A percentile compares a stretch with the other conserved stretches of the same genome.
Evolutionary conservation across 2,329 filamentous ascomycete genomes (phyloP).

Genomic region (Talaromyces sp.): DNA sequence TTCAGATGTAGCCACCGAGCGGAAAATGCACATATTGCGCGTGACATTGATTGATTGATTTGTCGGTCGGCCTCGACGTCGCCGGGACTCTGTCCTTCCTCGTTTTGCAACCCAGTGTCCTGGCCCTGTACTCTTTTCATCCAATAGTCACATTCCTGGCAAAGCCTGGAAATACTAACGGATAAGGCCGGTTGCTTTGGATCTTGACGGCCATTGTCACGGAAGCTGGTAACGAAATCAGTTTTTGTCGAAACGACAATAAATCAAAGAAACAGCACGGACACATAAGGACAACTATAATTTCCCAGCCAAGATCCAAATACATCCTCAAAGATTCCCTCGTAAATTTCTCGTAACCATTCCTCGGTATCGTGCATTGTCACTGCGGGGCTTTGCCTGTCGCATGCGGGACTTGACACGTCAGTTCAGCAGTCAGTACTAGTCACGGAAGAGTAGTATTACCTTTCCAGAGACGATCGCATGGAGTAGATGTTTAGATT

Average conservation of each 20-base stretch:
- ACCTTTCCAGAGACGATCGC: conserved; percentile 3
- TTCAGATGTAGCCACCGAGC: conserved; percentile 26
- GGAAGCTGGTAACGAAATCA: neutral
- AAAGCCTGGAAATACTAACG: conserved; percentile 19
- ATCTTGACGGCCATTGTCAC: conserved; percentile 6
- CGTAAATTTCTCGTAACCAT: conserved; percentile 29
- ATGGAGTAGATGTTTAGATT: neutral
- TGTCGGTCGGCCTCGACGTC: conserved; percentile 17
- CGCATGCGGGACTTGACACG: neutral
- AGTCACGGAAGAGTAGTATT: neutral
- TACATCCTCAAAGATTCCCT: conserved; percentile 35
- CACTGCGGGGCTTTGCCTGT: neutral
- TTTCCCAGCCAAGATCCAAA: conserved; percentile 43
- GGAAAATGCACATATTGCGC: conserved; percentile 25
- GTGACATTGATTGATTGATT: conserved; percentile 24
- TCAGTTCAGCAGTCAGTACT: neutral
- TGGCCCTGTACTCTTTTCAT: conserved; percentile 29
- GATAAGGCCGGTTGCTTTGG: conserved; percentile 12
- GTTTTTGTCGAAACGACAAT: conserved; percentile 2
- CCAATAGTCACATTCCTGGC: conserved; percentile 28
- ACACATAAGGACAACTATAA: conserved; percentile 42
- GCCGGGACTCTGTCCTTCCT: neutral
- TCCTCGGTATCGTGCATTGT: conserved; percentile 6
- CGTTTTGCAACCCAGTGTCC: conserved; percentile 9
- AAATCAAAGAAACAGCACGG: conserved; percentile 16